Evolutionary conservation across 2,329 filamentous ascomycete genomes (phyloP).

Genomic region (Xylariaceae sp.): DNA sequence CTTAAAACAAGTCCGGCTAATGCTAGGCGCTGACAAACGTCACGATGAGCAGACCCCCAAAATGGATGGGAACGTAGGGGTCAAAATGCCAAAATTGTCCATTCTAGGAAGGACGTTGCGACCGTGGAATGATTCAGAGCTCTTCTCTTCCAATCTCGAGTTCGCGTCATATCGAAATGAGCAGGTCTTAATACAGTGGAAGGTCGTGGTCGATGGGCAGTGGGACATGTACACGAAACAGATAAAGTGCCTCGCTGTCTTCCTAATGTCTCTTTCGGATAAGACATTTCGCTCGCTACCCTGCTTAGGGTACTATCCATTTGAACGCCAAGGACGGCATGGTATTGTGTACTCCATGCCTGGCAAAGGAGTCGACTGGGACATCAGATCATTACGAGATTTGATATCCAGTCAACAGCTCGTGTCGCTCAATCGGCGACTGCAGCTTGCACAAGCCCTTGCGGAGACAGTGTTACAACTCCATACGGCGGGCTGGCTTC

Average conservation of each 20-base stretch:
- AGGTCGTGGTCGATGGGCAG: slow-evolving; percentile 9
- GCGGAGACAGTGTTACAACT: slow-evolving; percentile 28
- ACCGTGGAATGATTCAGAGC: slow-evolving; percentile 1
- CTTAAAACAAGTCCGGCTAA: slow-evolving; percentile 21
- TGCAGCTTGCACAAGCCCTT: slow-evolving; percentile 19
- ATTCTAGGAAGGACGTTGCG: slow-evolving; percentile 6
- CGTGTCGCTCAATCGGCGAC: slow-evolving; percentile 13
- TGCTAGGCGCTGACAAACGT: slow-evolving; percentile 20
- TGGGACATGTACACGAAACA: slow-evolving; percentile 16
- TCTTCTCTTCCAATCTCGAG: slow-evolving; percentile 13
- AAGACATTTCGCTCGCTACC: slow-evolving; percentile 20
- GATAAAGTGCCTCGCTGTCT: slow-evolving; percentile 18
- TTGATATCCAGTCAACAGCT: slow-evolving; percentile 7
- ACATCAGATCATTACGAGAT: slow-evolving; percentile 12
- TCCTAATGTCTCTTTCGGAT: slow-evolving; percentile 18
- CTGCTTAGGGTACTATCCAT: slow-evolving; percentile 19
- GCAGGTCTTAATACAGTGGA: slow-evolving; percentile 23
- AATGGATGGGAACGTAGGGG: neutral
- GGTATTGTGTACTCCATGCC: slow-evolving; percentile 18
- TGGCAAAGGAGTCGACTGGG: slow-evolving; percentile 10
- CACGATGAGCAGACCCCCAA: slow-evolving; percentile 20
- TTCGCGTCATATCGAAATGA: slow-evolving; percentile 15
- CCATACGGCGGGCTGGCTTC: slow-evolving; percentile 32
- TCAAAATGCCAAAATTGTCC: slow-evolving; percentile 4
- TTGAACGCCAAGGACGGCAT: slow-evolving; percentile 10